Evolutionary conservation across 2,329 filamentous ascomycete genomes (phyloP).

Genomic region (Zymoseptoria ardabiliae): DNA sequence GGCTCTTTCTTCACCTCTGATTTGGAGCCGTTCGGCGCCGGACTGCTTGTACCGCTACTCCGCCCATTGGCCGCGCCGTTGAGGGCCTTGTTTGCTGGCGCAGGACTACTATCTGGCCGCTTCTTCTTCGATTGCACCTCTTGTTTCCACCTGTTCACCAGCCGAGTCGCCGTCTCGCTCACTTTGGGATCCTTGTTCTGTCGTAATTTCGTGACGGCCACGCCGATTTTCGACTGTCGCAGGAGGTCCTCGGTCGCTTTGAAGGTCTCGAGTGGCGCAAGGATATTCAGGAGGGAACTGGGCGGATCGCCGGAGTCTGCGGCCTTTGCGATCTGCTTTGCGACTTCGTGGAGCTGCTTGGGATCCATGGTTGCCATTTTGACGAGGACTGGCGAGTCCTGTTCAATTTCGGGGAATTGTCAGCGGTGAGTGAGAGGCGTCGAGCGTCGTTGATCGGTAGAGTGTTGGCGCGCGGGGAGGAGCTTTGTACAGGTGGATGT

Average conservation of each 20-base stretch:
- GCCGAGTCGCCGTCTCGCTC: constrained; percentile 65
- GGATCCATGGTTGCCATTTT: constrained; percentile 56
- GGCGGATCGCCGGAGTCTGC: constrained; percentile 66
- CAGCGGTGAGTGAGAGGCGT: neutral
- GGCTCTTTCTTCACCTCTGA: constrained; percentile 32
- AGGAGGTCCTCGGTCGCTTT: constrained; percentile 83
- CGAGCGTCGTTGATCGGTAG: neutral
- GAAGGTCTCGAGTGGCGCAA: constrained; percentile 74
- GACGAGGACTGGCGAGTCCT: constrained; percentile 2
- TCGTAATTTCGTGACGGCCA: constrained; percentile 80
- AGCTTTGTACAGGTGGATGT: neutral
- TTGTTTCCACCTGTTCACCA: constrained; percentile 82
- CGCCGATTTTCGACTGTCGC: constrained; percentile 83
- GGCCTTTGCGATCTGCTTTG: constrained; percentile 75
- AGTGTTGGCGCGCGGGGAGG: neutral
- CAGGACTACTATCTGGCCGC: constrained; percentile 37
- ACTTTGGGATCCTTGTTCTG: constrained; percentile 68
- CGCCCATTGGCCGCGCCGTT: constrained; percentile 29
- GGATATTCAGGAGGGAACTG: constrained; percentile 61
- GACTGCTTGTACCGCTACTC: constrained; percentile 33
- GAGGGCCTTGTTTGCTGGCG: constrained; percentile 36
- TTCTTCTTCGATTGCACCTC: constrained; percentile 54
- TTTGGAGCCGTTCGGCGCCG: constrained; percentile 40
- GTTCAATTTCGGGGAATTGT: neutral
- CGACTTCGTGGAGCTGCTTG: constrained; percentile 70